Percentiles rank a stretch among this genome's conserved stretches.
These are phyloP conservation scores for Rhizopus arrhizus DNA, from an alignment of 371 early-diverging fungal genomes.

Conservation along the genomic window DNA sequence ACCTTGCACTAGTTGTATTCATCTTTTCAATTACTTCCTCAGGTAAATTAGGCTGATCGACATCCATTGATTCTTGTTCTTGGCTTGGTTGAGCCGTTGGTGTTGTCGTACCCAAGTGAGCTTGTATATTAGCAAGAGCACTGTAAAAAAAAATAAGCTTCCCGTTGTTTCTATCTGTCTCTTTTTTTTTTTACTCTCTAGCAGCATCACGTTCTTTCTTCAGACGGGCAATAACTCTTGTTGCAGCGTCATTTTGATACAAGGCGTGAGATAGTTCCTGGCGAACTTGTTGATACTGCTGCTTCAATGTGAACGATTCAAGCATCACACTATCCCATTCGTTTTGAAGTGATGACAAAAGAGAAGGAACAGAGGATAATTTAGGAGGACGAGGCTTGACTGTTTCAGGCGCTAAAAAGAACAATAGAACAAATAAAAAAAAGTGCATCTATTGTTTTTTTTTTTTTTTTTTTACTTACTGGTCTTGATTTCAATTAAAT, in stretches of 20 bases:
- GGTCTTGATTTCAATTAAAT: slow-evolving; percentile 75
- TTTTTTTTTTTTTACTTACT: slow-evolving; percentile 42
- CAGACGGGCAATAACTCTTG: slow-evolving; percentile 91
- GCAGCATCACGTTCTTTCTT: slow-evolving; percentile 91
- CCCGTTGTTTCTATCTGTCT: not conserved
- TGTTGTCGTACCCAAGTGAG: slow-evolving; percentile 58
- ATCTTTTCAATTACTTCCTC: slow-evolving; percentile 62
- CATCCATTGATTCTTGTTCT: slow-evolving; percentile 65
- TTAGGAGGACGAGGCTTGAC: slow-evolving; percentile 90
- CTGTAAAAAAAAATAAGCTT: slow-evolving; percentile 28
- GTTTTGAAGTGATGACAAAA: slow-evolving; percentile 87
- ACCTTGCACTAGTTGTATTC: slow-evolving; percentile 61
- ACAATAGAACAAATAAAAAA: slow-evolving; percentile 5
- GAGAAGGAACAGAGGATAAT: slow-evolving; percentile 87
- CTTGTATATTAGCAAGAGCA: slow-evolving; percentile 72
- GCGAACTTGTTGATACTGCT: slow-evolving; percentile 87
- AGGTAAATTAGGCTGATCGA: slow-evolving; percentile 53
- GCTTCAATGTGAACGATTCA: slow-evolving; percentile 88
- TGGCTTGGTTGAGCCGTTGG: slow-evolving; percentile 40
- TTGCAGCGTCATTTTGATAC: slow-evolving; percentile 94
- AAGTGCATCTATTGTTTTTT: not conserved
- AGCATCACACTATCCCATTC: slow-evolving; percentile 95
- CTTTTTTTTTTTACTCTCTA: slow-evolving; percentile 62
- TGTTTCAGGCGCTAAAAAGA: slow-evolving; percentile 59
- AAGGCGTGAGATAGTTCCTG: slow-evolving; percentile 91